Conservation (phyloP, 805 yeast species). For the Saturnispora mendoncae region DNA sequence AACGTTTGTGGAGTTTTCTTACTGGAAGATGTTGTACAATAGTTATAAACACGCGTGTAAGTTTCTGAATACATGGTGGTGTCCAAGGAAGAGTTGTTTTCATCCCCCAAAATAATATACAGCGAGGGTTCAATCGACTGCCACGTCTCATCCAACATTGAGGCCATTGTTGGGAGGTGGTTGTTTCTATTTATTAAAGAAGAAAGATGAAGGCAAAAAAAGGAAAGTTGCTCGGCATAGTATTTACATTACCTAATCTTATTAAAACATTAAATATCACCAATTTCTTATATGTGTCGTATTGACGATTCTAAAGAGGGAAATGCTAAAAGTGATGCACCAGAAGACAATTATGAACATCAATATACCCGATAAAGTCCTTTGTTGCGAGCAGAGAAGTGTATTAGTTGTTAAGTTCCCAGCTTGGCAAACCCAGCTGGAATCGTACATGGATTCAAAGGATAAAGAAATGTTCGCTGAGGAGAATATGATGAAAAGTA, state of each 20-base stretch:
- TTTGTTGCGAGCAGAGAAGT: constrained; percentile 66
- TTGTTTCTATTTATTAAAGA: neutral
- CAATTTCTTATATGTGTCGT: neutral
- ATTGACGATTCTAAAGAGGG: constrained; percentile 78
- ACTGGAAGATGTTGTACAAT: constrained; percentile 75
- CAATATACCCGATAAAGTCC: constrained; percentile 69
- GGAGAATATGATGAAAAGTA: constrained; percentile 79
- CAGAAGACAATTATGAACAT: constrained; percentile 69
- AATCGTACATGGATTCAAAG: constrained; percentile 73
- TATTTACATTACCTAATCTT: neutral
- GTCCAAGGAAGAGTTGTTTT: constrained; percentile 51
- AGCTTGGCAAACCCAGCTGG: constrained; percentile 66
- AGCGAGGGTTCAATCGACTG: constrained; percentile 68
- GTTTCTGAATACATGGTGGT: constrained; percentile 77
- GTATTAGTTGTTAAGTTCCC: constrained; percentile 22
- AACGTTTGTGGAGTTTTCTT: constrained; percentile 29
- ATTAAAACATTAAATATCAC: neutral
- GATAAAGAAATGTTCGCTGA: constrained; percentile 83
- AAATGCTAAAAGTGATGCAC: constrained; percentile 78
- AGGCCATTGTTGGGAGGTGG: constrained; percentile 5
- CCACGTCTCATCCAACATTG: constrained; percentile 46
- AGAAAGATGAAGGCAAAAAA: neutral
- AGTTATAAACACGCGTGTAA: constrained; percentile 87
- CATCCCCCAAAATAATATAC: constrained; percentile 61
- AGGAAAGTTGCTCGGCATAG: too few species aligned